Percentiles rank a stretch among this genome's conserved stretches.
phyloP scores from a whole-genome alignment of 768 basidiomycete species.

The Thelephora aurantiotincta region DNA sequence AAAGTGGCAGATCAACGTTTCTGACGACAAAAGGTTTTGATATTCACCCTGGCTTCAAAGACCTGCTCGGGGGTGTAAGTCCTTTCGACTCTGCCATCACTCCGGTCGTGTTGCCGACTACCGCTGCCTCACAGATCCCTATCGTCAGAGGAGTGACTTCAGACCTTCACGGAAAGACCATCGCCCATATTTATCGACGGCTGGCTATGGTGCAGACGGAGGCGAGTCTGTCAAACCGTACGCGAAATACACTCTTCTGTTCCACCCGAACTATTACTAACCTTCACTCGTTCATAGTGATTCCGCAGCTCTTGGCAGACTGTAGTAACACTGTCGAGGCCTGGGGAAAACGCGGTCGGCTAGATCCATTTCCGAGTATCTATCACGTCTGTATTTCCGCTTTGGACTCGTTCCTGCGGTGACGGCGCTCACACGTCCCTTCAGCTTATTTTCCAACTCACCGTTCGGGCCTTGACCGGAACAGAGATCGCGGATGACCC shows the following conservation, averaged over 20 bases:
- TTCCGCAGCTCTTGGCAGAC: conserved; percentile 52
- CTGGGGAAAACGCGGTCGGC: conserved; percentile 50
- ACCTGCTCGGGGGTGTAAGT: conserved; percentile 59
- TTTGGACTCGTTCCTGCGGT: not conserved
- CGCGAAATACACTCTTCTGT: conserved; percentile 17
- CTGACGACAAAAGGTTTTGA: conserved; percentile 59
- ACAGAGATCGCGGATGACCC: conserved; percentile 59
- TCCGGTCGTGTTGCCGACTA: conserved; percentile 8
- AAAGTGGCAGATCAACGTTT: conserved; percentile 52
- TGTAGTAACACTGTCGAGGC: conserved; percentile 41
- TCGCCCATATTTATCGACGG: conserved; percentile 60
- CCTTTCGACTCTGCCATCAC: not conserved
- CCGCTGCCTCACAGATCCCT: conserved; percentile 40
- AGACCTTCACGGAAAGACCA: conserved; percentile 44
- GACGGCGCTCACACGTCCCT: not conserved
- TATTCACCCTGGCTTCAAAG: conserved; percentile 67
- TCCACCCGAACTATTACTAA: not conserved
- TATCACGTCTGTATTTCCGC: conserved; percentile 35
- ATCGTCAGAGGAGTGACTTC: conserved; percentile 66
- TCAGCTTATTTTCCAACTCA: conserved; percentile 56
- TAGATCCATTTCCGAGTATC: conserved; percentile 61
- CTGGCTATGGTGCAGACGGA: conserved; percentile 49
- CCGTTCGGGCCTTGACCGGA: conserved; percentile 51
- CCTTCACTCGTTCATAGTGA: conserved; percentile 29
- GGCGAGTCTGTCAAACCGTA: conserved; percentile 44